phyloP scores from a whole-genome alignment of 2,329 filamentous ascomycete genomes.

The Didymella pomorum region DNA sequence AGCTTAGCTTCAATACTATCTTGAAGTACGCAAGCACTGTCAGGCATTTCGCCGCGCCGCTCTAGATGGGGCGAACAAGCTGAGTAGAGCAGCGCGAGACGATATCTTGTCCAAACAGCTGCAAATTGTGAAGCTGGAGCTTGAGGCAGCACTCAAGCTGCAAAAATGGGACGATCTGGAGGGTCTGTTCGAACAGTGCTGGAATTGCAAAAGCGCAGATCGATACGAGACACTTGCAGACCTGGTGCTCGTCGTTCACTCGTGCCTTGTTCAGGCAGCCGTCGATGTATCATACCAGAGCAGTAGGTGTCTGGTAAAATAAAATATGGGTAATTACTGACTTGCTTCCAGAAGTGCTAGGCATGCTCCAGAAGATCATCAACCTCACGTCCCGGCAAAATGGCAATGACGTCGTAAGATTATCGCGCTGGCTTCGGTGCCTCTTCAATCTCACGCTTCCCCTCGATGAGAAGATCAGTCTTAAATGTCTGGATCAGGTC shows the following conservation, averaged over 20 bases:
- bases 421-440: constrained; percentile 81
- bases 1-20: constrained; percentile 68
- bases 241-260: constrained; percentile 56
- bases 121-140: constrained; percentile 76
- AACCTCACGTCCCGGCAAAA: constrained; percentile 70
- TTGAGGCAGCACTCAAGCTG: constrained; percentile 75
- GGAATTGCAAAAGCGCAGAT: constrained; percentile 47
- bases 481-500: constrained; percentile 71
- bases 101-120: constrained; percentile 70
- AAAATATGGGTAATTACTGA: neutral
- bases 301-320: constrained; percentile 31
- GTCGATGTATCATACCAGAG: constrained; percentile 42
- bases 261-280: constrained; percentile 42
- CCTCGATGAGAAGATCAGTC: constrained; percentile 63
- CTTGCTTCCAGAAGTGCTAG: constrained; percentile 33
- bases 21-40: constrained; percentile 67
- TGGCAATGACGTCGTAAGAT: constrained; percentile 63
- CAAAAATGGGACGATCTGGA: constrained; percentile 72
- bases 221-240: constrained; percentile 59
- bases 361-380: constrained; percentile 69
- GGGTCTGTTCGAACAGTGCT: constrained; percentile 62
- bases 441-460: constrained; percentile 73
- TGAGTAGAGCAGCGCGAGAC: constrained; percentile 55
- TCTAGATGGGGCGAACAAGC: constrained; percentile 46
- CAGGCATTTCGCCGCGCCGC: constrained; percentile 63